Evolutionary conservation across 495 filamentous ascomycete genomes (phyloP).

Genomic region (Talaromyces nanjingensis): DNA sequence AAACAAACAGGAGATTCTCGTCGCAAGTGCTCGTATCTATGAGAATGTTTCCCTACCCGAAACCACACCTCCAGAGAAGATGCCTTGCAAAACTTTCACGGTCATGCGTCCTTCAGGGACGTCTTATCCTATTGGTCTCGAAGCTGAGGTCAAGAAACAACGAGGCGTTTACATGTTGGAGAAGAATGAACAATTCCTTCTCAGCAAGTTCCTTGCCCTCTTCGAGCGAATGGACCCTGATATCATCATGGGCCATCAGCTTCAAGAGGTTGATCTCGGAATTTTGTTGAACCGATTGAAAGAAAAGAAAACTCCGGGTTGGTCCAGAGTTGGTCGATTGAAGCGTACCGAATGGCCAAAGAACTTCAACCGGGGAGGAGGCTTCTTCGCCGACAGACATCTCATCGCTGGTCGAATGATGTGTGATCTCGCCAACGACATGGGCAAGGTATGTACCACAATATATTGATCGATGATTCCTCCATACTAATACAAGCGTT

Average conservation of each 20-base stretch:
- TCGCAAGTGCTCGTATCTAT: constrained; percentile 85
- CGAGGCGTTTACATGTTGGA: constrained; percentile 69
- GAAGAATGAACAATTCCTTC: constrained; percentile 72
- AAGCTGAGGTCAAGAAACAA: constrained; percentile 61
- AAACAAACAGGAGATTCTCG: constrained; percentile 93
- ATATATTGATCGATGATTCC: background rate
- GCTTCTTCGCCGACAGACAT: constrained; percentile 88
- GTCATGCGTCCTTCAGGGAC: constrained; percentile 74
- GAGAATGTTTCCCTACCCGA: constrained; percentile 83
- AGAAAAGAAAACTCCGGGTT: constrained; percentile 84
- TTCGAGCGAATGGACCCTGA: constrained; percentile 85
- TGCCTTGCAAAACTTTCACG: constrained; percentile 87
- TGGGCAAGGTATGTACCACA: constrained; percentile 60
- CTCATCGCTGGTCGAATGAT: constrained; percentile 82
- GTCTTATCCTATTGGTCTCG: constrained; percentile 79
- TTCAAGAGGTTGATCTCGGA: constrained; percentile 94
- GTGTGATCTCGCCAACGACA: constrained; percentile 93
- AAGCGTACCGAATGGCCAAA: constrained; percentile 81
- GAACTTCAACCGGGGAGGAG: constrained; percentile 76
- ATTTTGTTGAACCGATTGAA: constrained; percentile 80
- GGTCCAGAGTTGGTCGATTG: constrained; percentile 86
- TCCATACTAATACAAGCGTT: constrained; percentile 13
- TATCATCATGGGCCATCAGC: constrained; percentile 88
- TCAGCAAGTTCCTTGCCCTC: constrained; percentile 83
- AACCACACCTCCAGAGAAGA: constrained; percentile 77